Evolutionary conservation across 169 alveolate species (phyloP), one percentile per base, ranked within the genome.

Genomic region (Eimeria sp.): DNA sequence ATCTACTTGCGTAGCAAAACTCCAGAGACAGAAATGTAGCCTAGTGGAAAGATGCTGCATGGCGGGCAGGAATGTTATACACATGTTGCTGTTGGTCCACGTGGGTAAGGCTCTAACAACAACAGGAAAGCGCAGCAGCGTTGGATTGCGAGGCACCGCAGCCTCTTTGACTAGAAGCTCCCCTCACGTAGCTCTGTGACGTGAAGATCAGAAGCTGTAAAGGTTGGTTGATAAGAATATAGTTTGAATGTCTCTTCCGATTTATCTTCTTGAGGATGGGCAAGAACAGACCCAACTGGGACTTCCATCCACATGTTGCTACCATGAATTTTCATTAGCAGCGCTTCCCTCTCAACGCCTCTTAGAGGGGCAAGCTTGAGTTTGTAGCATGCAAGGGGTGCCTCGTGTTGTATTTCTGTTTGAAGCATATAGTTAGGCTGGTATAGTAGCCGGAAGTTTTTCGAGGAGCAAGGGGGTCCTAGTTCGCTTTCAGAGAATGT

Each of bases 401-500:
- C 37, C 49, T 10, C 83, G 56, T 87, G 94, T 16, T 27, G 43
- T 46, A 87, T 20, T 87, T 62, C 94, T 4, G 85, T 43, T 30
- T 87, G 82, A 27, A 87, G 83, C 4, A 46, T 37, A 52, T 87
- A n/a, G 94, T 87, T 87, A 40, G 25, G 83, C 94, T 87, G 94
- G 71, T 87, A 66, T 27, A 66, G 1, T 13, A 64, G 80, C 54
- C 9, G 66, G 56, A 40, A 87, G 46, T 64, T 40, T 52, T 52
- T 72, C 54, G 83, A 40, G 83, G 94, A 46, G 83, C 94, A 87
- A 20, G 94, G 94, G 83, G n/a, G 25, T 27, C 94, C 94, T 54
- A 87, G 77, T 87, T 64, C 94, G 10, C 71, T n/a, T 43, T 62
- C 83, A 54, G 83, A 8, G 66, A 66, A 87, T 60, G 68, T 30